Evolutionary conservation across 1,284 basidiomycete genomes (phyloP).

Genomic region (Cryptococcus amylolentus): DNA sequence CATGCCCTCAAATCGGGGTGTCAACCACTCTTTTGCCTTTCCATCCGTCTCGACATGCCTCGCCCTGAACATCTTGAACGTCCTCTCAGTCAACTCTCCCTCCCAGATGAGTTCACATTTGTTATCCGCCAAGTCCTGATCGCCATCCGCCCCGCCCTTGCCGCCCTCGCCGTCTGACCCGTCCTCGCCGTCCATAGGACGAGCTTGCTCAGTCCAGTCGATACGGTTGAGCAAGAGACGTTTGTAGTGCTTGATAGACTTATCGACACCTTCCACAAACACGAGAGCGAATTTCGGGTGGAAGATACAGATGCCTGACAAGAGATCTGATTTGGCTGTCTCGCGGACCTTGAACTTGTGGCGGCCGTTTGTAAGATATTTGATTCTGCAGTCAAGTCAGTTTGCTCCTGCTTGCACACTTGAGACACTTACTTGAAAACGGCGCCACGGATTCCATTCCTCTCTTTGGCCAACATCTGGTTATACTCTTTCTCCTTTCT

Average conservation of each 20-base stretch:
- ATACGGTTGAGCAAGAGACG: constrained; percentile 83
- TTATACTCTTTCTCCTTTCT: constrained; percentile 76
- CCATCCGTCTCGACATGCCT: constrained; percentile 81
- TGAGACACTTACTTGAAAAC: constrained; percentile 74
- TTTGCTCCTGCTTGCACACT: neutral
- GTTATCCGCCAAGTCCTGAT: constrained; percentile 71
- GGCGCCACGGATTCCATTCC: constrained; percentile 77
- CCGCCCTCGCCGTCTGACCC: constrained; percentile 51
- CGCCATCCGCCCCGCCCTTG: constrained; percentile 50
- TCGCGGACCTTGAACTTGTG: constrained; percentile 95
- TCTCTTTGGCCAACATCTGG: constrained; percentile 80
- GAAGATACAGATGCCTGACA: constrained; percentile 87
- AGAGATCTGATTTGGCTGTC: constrained; percentile 85
- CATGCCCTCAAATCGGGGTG: constrained; percentile 75
- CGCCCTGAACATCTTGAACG: constrained; percentile 75
- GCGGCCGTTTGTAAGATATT: constrained; percentile 81
- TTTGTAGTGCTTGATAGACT: constrained; percentile 83
- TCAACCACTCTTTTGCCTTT: constrained; percentile 78
- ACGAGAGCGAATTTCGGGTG: constrained; percentile 84
- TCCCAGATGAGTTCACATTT: constrained; percentile 90
- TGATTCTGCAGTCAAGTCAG: constrained; percentile 59
- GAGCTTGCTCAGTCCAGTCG: constrained; percentile 88
- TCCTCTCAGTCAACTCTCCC: constrained; percentile 76
- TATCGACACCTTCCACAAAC: constrained; percentile 86
- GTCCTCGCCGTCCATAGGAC: constrained; percentile 64